Evolutionary conservation across 176 grass and related monocot species (phyloP).

Genomic region (Bromus sterilis): DNA sequence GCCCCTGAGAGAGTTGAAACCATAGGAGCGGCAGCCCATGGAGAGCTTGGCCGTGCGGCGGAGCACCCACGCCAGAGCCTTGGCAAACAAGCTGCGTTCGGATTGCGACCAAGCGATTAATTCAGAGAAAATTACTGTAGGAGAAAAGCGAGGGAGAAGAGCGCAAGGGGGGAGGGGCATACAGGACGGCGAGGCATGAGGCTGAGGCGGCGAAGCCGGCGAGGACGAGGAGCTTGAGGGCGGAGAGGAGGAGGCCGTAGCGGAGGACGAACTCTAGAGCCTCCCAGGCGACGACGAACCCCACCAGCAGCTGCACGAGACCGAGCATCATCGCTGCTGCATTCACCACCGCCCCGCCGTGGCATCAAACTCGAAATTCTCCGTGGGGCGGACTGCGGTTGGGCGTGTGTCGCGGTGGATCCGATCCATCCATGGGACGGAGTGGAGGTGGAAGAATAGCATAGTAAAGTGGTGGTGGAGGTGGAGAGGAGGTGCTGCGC

Average conservation of each 20-base stretch:
- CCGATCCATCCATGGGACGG: constrained; percentile 8
- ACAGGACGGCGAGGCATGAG: constrained; percentile 13
- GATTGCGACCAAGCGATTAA: background rate
- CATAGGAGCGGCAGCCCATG: constrained; percentile 53
- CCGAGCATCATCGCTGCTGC: constrained; percentile 21
- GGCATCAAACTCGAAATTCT: background rate
- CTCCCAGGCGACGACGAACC: constrained; percentile 48
- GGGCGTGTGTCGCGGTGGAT: background rate
- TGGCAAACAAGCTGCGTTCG: constrained; percentile 54
- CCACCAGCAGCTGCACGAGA: constrained; percentile 43
- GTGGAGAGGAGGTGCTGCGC: constrained; percentile 58
- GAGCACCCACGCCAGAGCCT: constrained; percentile 50
- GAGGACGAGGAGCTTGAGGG: constrained; percentile 22
- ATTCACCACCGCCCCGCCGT: constrained; percentile 8
- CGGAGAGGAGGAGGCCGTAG: constrained; percentile 34
- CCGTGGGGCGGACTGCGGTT: background rate
- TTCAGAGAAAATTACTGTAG: background rate
- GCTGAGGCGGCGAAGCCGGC: constrained; percentile 2
- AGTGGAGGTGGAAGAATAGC: constrained; percentile 14
- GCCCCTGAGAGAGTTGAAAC: constrained; percentile 64
- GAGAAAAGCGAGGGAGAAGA: background rate
- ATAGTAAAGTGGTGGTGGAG: constrained; percentile 21
- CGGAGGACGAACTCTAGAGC: constrained; percentile 41
- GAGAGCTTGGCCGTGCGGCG: constrained; percentile 45
- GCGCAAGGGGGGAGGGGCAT: background rate